A percentile compares a stretch with the other conserved stretches of the same genome.
phyloP scores from a whole-genome alignment of 371 early-diverging fungal genomes.

The Thermomucor indicae-seudaticae region DNA sequence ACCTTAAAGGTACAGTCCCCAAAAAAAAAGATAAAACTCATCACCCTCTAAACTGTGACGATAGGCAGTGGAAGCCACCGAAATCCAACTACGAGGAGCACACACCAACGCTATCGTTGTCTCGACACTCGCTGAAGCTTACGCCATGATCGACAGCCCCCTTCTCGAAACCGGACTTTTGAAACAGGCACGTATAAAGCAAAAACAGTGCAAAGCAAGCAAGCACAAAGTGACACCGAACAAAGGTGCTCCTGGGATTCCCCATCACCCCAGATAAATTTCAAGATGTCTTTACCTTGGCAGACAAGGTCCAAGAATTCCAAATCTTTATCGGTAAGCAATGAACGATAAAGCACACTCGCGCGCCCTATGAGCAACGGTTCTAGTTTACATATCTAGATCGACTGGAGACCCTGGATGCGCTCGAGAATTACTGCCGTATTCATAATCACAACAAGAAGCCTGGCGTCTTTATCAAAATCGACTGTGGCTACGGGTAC shows the following conservation, averaged over 20 bases:
- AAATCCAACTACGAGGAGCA: constrained; percentile 28
- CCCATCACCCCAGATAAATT: constrained; percentile 41
- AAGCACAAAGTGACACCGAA: neutral
- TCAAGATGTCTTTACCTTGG: constrained; percentile 18
- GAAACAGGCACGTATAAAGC: constrained; percentile 18
- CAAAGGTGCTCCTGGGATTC: constrained; percentile 29
- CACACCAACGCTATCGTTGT: constrained; percentile 38
- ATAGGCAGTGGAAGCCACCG: constrained; percentile 37
- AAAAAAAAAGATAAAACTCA: neutral
- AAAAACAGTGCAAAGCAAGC: neutral
- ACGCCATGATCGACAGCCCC: constrained; percentile 23
- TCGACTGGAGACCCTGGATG: constrained; percentile 28
- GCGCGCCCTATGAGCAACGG: neutral
- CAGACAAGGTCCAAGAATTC: constrained; percentile 19
- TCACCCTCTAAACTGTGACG: neutral
- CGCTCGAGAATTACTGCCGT: constrained; percentile 23
- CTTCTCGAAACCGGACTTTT: constrained; percentile 19
- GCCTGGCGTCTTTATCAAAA: constrained; percentile 30
- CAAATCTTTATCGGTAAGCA: constrained; percentile 36
- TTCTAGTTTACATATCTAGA: constrained; percentile 6
- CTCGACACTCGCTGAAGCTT: constrained; percentile 41
- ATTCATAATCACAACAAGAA: constrained; percentile 2
- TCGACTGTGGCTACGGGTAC: constrained; percentile 43
- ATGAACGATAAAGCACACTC: neutral
- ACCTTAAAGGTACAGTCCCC: constrained; percentile 36